Evolutionary conservation across 139 green algal genomes (phyloP), one percentile per base, ranked within the genome.

Genomic region (Monoraphidium neglectum): DNA sequence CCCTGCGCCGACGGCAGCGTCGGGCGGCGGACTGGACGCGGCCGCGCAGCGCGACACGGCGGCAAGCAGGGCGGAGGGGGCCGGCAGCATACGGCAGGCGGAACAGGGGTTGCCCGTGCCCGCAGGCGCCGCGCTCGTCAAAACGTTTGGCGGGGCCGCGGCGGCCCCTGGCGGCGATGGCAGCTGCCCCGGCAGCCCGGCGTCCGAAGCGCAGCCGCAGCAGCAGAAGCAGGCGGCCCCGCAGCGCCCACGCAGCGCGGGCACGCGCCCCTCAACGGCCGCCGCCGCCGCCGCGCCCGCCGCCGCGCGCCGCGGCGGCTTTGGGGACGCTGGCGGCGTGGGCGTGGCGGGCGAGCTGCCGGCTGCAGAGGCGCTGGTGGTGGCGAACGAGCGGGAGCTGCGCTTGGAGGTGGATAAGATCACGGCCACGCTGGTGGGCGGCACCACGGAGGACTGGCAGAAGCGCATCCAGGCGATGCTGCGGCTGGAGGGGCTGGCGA

Each of bases 401-500:
- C 69, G 53, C 0, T 2, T 2, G 2, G 86, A 94, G 66, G 53
- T 93, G 28, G 87, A 93, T 28, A 67, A 63, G 0, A 78, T 90
- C 24, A 40, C 64, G 1, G 26, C 47, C 2, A 53, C 60, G 30
- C 86, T 94, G 38, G 75, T 68, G 26, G 68, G 65, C 18, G 37
- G 65, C 49, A 65, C 66, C 30, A 53, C 66, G 3, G 74, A 72
- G 37, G 84, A 91, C 36, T 87, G 82, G 84, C 78, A 78, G 12
- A 70, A 73, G 35, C 71, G 81, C 51, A 72, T 92, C 38, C 62
- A 71, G 6, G 83, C 87, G 4, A 84, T 97, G 86, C 63, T 90
- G 65, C 81, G 86, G 16, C 46, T 97, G 49, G 90, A 97, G 77
- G 86, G 84, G 0, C 72, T 96, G 26, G 83, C 89, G 35, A 70